Evolutionary conservation across 352 stramenopile species (phyloP), one percentile per base, ranked within the genome.

Genomic region (Phytophthora boehmeriae): DNA sequence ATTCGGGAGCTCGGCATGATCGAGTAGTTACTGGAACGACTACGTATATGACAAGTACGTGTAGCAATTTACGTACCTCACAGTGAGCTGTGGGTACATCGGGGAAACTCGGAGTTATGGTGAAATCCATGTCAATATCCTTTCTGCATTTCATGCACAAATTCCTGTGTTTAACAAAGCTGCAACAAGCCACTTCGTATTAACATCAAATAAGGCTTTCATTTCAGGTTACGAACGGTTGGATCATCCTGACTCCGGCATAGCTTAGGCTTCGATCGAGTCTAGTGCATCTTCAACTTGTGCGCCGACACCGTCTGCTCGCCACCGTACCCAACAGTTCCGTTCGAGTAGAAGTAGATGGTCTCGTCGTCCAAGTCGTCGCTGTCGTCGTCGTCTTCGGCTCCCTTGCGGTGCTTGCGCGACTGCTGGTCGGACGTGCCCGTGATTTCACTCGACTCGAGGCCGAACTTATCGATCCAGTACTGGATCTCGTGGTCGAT

Each of bases 1-100:
- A 84, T 88, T 30, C 73, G 76, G 5, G 19, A 65, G 14, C 67
- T 87, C 10, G 75, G 72, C 2, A 67, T 82, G 72, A 60, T 84
- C 16, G 63, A 73, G 60, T 74, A 66, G n/a, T 44, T 9, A 44
- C 13, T 22, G 4, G 13, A 44, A 22, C 38, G 5, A 16, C n/a
- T 22, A 16, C 38, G 38, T 16, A 6, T 30, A 30, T 6, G 3
- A 30, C 25, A n/a, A n/a, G 25, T 30, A 30, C n/a, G 25, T 30
- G 6, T 30, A 30, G 25, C 6, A 6, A 8, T 30, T 30, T 30
- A 30, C 25, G 3, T 30, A 6, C 6, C 6, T 30, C 3, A 30
- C 6, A 8, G 25, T 6, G 25, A 30, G 25, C 3, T 30, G 25
- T 39, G 4, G 34, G 34, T 39, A 9, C 34, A 39, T 39, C 10